Evolutionary conservation across 306 rosid species (phyloP).

Genomic region (Hippophae rhamnoides): DNA sequence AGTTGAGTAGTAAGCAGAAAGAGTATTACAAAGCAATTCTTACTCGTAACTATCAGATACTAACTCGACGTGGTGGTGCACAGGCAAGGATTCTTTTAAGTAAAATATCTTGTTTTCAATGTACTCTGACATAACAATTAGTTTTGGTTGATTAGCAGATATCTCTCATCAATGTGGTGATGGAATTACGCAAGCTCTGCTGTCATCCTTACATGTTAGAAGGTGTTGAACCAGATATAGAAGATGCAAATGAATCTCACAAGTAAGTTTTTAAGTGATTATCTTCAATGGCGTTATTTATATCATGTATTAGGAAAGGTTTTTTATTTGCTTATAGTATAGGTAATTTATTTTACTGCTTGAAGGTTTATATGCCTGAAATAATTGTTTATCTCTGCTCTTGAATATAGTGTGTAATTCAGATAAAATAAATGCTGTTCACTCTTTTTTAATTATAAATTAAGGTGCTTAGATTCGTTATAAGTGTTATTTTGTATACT

Average conservation of each 20-base stretch:
- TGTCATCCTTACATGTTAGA: constrained; percentile 96
- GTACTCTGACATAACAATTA: constrained; percentile 3
- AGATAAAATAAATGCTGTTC: too few species aligned
- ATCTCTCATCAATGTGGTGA: constrained; percentile 94
- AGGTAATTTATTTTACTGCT: not conserved
- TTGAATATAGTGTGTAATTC: too few species aligned
- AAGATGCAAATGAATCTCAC: constrained; percentile 62
- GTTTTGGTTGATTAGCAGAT: constrained; percentile 49
- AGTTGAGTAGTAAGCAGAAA: constrained; percentile 87
- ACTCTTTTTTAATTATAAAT: too few species aligned
- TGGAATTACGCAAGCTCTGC: constrained; percentile 97
- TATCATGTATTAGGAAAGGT: constrained; percentile 8
- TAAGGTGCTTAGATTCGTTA: not conserved
- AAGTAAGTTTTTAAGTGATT: constrained; percentile 38
- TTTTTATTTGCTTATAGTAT: constrained; percentile 12
- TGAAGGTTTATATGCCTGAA: too few species aligned
- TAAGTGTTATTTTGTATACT: not conserved
- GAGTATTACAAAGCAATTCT: constrained; percentile 96
- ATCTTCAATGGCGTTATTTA: constrained; percentile 5
- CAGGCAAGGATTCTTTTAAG: constrained; percentile 45
- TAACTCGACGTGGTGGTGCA: constrained; percentile 95
- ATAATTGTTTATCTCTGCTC: too few species aligned
- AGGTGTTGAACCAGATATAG: constrained; percentile 95
- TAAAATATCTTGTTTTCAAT: constrained; percentile 1
- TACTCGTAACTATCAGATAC: constrained; percentile 92